A percentile compares a stretch with the other conserved stretches of the same genome.
These are phyloP conservation scores for Podila epigama DNA, from an alignment of 192 early-diverging fungal species.

Conservation along the genomic window DNA sequence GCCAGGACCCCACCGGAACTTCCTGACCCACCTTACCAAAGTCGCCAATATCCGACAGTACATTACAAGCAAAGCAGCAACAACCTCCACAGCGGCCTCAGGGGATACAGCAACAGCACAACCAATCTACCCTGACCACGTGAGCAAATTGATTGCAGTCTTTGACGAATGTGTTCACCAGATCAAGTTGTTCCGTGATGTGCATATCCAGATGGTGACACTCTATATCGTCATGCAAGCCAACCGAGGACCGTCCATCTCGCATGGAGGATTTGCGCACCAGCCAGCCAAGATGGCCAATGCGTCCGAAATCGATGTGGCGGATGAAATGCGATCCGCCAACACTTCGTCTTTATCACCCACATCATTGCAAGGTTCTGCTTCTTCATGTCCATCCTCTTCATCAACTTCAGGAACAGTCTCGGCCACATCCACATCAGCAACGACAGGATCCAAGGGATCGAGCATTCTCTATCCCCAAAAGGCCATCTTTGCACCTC, in stretches of 20 bases:
- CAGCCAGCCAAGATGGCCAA: conserved; percentile 4
- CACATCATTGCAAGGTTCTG: neutral
- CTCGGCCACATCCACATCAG: neutral
- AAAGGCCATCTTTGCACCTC: conserved; percentile 30
- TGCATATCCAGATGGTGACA: conserved; percentile 92
- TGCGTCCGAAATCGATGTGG: neutral
- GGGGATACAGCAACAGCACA: too few species aligned
- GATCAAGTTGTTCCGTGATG: conserved; percentile 88
- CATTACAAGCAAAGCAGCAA: conserved; percentile 48
- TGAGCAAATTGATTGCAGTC: conserved; percentile 57
- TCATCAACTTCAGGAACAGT: too few species aligned
- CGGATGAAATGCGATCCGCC: neutral
- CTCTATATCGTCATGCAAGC: conserved; percentile 91
- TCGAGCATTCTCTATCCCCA: conserved; percentile 38
- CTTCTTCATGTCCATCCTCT: too few species aligned
- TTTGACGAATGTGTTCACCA: conserved; percentile 86
- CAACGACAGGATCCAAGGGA: conserved; percentile 2
- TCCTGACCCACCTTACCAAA: conserved; percentile 78
- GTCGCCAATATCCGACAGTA: conserved; percentile 73
- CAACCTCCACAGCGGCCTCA: too few species aligned
- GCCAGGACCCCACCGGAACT: conserved; percentile 86
- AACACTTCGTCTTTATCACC: neutral
- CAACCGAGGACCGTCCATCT: conserved; percentile 71
- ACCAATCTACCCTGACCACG: conserved; percentile 19
- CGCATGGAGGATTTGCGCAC: conserved; percentile 61